These are phyloP conservation scores for Omphalotus guepiniiformis DNA, from an alignment of 768 basidiomycete genomes.

Conservation along the genomic window DNA sequence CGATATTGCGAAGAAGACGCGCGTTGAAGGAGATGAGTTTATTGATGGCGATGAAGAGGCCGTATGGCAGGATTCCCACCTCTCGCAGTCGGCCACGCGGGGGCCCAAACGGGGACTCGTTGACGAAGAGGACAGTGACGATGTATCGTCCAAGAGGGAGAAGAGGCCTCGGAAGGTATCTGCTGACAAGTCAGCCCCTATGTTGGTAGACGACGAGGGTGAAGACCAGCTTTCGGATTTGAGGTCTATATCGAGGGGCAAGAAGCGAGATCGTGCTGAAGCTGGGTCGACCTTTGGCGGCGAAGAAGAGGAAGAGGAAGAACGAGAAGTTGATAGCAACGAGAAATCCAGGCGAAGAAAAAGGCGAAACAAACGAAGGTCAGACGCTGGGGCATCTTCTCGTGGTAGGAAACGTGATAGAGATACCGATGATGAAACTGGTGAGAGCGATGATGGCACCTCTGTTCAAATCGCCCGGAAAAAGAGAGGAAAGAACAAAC, in stretches of 20 bases:
- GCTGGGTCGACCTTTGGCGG: slow-evolving; percentile 69
- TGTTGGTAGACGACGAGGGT: slow-evolving; percentile 17
- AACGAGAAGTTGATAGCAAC: slow-evolving; percentile 33
- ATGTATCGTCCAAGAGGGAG: slow-evolving; percentile 26
- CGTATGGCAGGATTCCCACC: slow-evolving; percentile 25
- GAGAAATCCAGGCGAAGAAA: slow-evolving; percentile 42
- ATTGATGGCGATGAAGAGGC: slow-evolving; percentile 47
- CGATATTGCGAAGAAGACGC: slow-evolving; percentile 46
- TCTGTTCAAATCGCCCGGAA: slow-evolving; percentile 33
- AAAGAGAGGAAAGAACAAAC: slow-evolving; percentile 50
- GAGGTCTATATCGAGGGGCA: slow-evolving; percentile 42
- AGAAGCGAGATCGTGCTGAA: slow-evolving; percentile 73
- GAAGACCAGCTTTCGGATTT: slow-evolving; percentile 41
- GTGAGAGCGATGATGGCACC: slow-evolving; percentile 35
- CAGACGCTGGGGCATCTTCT: slow-evolving; percentile 28
- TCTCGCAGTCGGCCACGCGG: slow-evolving; percentile 15
- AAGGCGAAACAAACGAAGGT: slow-evolving; percentile 53
- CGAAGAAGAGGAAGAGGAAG: slow-evolving; percentile 44
- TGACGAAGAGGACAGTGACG: slow-evolving; percentile 41
- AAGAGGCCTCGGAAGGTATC: slow-evolving; percentile 57
- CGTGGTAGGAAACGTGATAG: slow-evolving; percentile 70
- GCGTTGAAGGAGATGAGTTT: slow-evolving; percentile 45
- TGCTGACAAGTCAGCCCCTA: slow-evolving; percentile 32
- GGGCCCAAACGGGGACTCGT: slow-evolving; percentile 49
- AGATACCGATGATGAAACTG: slow-evolving; percentile 43